phyloP scores from a whole-genome alignment of 306 rosid genomes.

The Parietaria judaica region DNA sequence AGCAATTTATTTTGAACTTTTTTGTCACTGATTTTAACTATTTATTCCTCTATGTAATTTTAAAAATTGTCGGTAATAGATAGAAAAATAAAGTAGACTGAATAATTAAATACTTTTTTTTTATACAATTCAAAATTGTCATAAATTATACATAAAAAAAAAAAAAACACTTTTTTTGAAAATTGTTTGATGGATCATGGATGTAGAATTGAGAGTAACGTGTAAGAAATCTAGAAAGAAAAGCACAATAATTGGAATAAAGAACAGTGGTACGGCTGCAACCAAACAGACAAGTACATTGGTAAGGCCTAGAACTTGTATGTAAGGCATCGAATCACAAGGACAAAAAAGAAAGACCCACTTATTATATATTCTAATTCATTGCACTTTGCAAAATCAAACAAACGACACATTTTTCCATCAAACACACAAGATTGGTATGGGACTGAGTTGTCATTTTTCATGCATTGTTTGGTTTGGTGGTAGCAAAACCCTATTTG shows the following conservation, averaged over 20 bases:
- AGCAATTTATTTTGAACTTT: too few species aligned
- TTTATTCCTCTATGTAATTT: too few species aligned
- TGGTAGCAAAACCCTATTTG: neutral
- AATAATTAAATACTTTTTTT: too few species aligned
- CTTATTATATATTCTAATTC: neutral
- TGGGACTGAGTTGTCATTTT: neutral
- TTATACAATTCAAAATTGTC: too few species aligned
- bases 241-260: neutral
- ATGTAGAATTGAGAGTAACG: too few species aligned
- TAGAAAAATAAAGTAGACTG: too few species aligned
- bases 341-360: neutral
- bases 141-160: too few species aligned
- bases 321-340: neutral
- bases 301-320: neutral
- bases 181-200: too few species aligned
- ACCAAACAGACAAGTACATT: conserved; percentile 3
- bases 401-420: neutral
- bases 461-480: neutral
- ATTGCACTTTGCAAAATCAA: neutral
- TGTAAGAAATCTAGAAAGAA: neutral
- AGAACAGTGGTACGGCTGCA: neutral
- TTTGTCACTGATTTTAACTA: too few species aligned
- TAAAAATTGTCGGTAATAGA: too few species aligned
- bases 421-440: neutral
- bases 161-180: too few species aligned